Evolutionary conservation across 179 eudicot genomes (phyloP).

Genomic region (Silene vulgaris): DNA sequence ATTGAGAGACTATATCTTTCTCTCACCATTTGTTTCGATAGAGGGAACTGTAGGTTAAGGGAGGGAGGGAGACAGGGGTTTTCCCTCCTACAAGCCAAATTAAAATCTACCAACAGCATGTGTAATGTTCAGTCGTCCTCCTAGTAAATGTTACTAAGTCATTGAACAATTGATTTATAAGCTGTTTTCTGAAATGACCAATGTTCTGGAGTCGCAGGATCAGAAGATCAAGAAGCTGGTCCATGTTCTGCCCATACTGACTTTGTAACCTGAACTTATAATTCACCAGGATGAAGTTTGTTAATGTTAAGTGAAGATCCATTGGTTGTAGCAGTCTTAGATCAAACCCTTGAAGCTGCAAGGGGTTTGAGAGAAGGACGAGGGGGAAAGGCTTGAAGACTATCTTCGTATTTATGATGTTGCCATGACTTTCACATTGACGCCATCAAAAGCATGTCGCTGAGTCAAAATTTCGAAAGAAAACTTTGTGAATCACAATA

Average conservation of each 20-base stretch:
- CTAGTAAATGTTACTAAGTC: not conserved
- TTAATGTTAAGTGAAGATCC: constrained; percentile 15
- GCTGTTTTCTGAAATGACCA: constrained; percentile 15
- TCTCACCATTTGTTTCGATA: no score
- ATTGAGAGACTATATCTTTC: not conserved
- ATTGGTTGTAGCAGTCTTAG: not conserved
- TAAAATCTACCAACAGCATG: not conserved
- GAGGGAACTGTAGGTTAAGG: not conserved
- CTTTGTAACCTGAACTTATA: constrained; percentile 6
- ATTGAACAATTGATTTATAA: not conserved
- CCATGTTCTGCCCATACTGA: constrained; percentile 9
- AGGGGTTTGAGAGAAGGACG: not conserved
- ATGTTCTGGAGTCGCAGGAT: constrained; percentile 23
- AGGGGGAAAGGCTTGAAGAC: constrained; percentile 22
- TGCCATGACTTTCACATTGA: constrained; percentile 13
- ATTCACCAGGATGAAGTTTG: constrained; percentile 20
- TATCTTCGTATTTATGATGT: constrained; percentile 5
- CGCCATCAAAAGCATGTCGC: constrained; percentile 17
- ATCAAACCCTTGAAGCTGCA: constrained; percentile 8
- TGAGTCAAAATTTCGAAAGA: constrained; percentile 14
- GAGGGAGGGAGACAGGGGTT: not conserved
- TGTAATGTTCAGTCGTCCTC: not conserved
- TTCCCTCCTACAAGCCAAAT: not conserved
- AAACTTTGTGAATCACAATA: constrained; percentile 23
- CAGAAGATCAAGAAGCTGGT: constrained; percentile 19